Evolutionary conservation across 352 stramenopile species (phyloP).

Genomic region (Phytophthora gonapodyides): DNA sequence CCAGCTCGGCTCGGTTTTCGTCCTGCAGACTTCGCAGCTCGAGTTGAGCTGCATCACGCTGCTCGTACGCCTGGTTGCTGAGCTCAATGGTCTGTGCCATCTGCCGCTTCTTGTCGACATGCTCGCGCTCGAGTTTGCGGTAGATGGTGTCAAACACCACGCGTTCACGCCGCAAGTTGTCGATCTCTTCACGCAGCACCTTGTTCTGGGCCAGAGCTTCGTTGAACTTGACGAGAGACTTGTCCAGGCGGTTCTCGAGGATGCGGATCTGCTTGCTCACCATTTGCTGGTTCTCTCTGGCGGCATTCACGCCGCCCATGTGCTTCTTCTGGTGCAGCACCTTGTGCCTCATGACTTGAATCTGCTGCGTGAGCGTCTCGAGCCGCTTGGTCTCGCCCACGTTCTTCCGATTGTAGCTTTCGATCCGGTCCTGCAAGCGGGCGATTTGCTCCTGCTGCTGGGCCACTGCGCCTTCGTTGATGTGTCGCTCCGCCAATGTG

Average conservation of each 20-base stretch:
- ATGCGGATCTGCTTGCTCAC: constrained; percentile 97
- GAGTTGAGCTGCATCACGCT: constrained; percentile 93
- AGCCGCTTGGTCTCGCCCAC: constrained; percentile 82
- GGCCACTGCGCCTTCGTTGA: constrained; percentile 81
- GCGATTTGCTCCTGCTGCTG: constrained; percentile 85
- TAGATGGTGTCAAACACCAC: constrained; percentile 97
- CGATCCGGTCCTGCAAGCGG: constrained; percentile 88
- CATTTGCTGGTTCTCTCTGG: constrained; percentile 95
- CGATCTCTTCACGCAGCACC: constrained; percentile 91
- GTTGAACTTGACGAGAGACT: constrained; percentile 98
- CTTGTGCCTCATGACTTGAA: constrained; percentile 86
- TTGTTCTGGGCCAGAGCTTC: constrained; percentile 95
- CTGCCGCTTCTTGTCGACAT: constrained; percentile 95
- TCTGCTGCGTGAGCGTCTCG: constrained; percentile 88
- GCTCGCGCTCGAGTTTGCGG: constrained; percentile 89
- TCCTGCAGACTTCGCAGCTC: constrained; percentile 94
- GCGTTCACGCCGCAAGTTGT: constrained; percentile 92
- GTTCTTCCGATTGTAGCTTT: constrained; percentile 89
- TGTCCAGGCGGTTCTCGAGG: constrained; percentile 97
- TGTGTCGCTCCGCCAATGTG: constrained; percentile 86
- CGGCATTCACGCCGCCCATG: constrained; percentile 96
- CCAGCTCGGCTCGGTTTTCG: constrained; percentile 86
- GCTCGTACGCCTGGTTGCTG: constrained; percentile 95
- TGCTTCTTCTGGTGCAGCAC: constrained; percentile 92
- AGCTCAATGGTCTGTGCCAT: constrained; percentile 96